Percentiles rank a stretch among this genome's conserved stretches.
These are phyloP conservation scores for Urtica urens DNA, from an alignment of 306 rosid species.

Conservation along the genomic window DNA sequence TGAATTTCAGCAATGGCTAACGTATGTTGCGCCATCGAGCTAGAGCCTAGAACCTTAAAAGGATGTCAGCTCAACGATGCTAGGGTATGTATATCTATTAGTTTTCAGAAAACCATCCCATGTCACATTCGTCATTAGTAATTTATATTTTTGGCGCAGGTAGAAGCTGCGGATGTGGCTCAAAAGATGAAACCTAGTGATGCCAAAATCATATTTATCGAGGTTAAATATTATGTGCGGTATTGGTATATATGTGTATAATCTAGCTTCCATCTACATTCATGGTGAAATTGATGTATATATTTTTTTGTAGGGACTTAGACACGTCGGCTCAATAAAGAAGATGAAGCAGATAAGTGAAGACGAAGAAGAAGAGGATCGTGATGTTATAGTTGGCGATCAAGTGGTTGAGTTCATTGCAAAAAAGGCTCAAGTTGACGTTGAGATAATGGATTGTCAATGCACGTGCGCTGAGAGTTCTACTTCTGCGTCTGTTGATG, in stretches of 20 bases:
- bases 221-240: slow-evolving; percentile 26
- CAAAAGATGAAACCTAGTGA: slow-evolving; percentile 46
- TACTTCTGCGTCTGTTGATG: slow-evolving; percentile 6
- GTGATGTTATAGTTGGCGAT: background rate
- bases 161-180: slow-evolving; percentile 61
- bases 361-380: slow-evolving; percentile 4
- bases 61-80: slow-evolving; percentile 50
- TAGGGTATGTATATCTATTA: slow-evolving; percentile 26
- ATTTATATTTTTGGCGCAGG: slow-evolving; percentile 32
- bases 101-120: background rate
- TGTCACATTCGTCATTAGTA: background rate
- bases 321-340: slow-evolving; percentile 17
- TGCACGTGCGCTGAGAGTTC: slow-evolving; percentile 17
- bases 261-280: background rate
- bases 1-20: slow-evolving; percentile 26
- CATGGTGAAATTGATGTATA: background rate
- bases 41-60: slow-evolving; percentile 68
- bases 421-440: slow-evolving; percentile 6
- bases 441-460: slow-evolving; percentile 24
- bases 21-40: slow-evolving; percentile 51
- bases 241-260: background rate
- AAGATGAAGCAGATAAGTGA: slow-evolving; percentile 14
- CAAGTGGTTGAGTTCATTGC: slow-evolving; percentile 10
- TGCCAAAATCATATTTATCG: slow-evolving; percentile 41
- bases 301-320: slow-evolving; percentile 22